Evolutionary conservation across 108 stramenopile genomes (phyloP).

Genomic region (Fistulifera pelliculosa): DNA sequence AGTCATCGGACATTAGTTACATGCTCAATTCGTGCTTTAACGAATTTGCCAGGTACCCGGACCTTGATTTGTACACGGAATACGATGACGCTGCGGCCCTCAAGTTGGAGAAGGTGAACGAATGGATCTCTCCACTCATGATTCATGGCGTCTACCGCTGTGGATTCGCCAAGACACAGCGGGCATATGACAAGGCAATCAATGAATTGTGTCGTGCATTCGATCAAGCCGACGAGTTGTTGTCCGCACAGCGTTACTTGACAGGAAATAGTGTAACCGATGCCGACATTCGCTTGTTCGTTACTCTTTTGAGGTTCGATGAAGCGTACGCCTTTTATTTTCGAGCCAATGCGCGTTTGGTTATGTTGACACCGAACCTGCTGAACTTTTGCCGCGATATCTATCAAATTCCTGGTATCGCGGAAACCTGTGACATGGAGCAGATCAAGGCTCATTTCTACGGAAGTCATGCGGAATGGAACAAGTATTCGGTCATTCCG

Average conservation of each 20-base stretch:
- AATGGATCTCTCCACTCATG: constrained; percentile 85
- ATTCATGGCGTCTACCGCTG: constrained; percentile 96
- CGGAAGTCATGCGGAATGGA: constrained; percentile 51
- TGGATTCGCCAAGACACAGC: constrained; percentile 87
- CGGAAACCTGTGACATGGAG: constrained; percentile 74
- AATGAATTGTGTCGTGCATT: constrained; percentile 69
- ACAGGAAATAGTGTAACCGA: constrained; percentile 67
- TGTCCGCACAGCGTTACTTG: constrained; percentile 59
- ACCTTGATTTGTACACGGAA: constrained; percentile 84
- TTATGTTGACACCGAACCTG: constrained; percentile 57
- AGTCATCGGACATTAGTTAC: constrained; percentile 92
- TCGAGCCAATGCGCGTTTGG: constrained; percentile 76
- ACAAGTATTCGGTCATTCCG: constrained; percentile 53
- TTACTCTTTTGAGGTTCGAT: constrained; percentile 86
- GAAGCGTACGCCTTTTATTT: constrained; percentile 89
- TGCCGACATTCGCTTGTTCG: constrained; percentile 86
- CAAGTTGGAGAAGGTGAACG: constrained; percentile 58
- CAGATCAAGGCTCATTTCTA: constrained; percentile 91
- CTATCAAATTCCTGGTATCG: constrained; percentile 77
- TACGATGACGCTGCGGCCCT: constrained; percentile 66
- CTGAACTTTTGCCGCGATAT: constrained; percentile 81
- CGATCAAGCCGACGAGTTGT: constrained; percentile 57
- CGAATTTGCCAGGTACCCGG: constrained; percentile 53
- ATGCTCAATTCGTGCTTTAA: constrained; percentile 95
- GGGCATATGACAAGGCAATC: constrained; percentile 84